These are phyloP conservation scores for Volvariella surrecta DNA, from an alignment of 1,284 basidiomycete genomes.

Conservation along the genomic window DNA sequence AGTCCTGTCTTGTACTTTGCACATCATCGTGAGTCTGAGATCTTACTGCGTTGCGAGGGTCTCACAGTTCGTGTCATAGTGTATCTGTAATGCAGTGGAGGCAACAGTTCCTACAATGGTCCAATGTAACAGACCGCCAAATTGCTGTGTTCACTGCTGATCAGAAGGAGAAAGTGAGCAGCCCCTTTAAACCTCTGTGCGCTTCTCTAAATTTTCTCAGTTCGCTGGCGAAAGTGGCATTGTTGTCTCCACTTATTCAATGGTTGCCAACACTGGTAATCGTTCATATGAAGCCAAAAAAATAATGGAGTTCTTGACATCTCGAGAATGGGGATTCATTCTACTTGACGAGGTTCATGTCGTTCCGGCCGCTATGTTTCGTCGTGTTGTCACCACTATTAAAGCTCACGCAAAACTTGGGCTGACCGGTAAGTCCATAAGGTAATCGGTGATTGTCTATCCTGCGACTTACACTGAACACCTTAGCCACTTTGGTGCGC, in stretches of 20 bases:
- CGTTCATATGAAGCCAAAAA: slow-evolving; percentile 95
- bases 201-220: slow-evolving; percentile 28
- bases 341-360: slow-evolving; percentile 96
- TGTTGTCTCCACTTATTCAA: slow-evolving; percentile 95
- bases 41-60: slow-evolving; percentile 8
- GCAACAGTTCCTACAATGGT: slow-evolving; percentile 95
- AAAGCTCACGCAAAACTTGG: slow-evolving; percentile 97
- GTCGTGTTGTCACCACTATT: slow-evolving; percentile 92
- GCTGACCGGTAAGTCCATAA: slow-evolving; percentile 61
- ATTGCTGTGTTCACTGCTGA: slow-evolving; percentile 95
- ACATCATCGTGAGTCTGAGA: slow-evolving; percentile 77
- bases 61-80: slow-evolving; percentile 29
- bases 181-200: slow-evolving; percentile 5
- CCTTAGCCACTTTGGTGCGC: slow-evolving; percentile 86
- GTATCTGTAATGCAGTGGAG: slow-evolving; percentile 99
- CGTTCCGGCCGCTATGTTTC: slow-evolving; percentile 95
- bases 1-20: slow-evolving; percentile 96
- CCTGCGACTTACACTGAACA: not conserved
- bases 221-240: slow-evolving; percentile 93
- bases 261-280: slow-evolving; percentile 96
- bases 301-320: slow-evolving; percentile 97
- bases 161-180: slow-evolving; percentile 85
- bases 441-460: slow-evolving; percentile 2
- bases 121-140: slow-evolving; percentile 90
- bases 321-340: slow-evolving; percentile 93